Conservation (phyloP, 1,139 yeast species). For the Taphrina wiesneri region DNA sequence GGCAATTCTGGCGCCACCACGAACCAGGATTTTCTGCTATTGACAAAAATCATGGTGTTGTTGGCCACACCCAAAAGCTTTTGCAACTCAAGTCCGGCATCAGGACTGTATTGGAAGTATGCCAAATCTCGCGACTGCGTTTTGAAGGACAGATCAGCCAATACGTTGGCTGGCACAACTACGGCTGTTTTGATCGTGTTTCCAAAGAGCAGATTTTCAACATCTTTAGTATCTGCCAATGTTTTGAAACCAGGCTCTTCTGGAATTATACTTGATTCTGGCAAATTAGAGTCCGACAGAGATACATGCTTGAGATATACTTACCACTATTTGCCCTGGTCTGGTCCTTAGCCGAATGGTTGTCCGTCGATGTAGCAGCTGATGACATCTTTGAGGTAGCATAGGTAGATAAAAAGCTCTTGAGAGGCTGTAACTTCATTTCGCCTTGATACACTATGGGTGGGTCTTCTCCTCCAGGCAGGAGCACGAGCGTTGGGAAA, state of each 20-base stretch:
- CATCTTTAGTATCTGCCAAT: neutral
- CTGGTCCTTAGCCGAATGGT: neutral
- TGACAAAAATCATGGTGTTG: conserved; percentile 1
- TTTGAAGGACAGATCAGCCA: neutral
- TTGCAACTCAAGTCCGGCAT: neutral
- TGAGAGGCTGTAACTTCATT: conserved; percentile 6
- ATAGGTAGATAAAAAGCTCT: neutral
- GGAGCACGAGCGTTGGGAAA: conserved; percentile 6
- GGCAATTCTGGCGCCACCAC: neutral
- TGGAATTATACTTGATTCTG: neutral
- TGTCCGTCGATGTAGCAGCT: neutral
- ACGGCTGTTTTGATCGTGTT: neutral
- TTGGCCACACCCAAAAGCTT: neutral
- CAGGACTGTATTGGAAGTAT: neutral
- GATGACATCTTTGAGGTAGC: neutral
- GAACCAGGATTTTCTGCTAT: conserved; percentile 20
- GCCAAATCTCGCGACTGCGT: neutral
- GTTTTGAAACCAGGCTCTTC: neutral
- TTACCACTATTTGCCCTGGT: neutral
- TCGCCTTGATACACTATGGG: conserved; percentile 1
- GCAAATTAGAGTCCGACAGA: too few relatives aligned
- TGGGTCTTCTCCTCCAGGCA: conserved; percentile 10
- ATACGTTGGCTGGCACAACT: neutral
- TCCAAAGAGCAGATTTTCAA: neutral
- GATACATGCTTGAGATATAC: neutral